phyloP scores from a whole-genome alignment of 139 green algal species.

The Monoraphidium neglectum region DNA sequence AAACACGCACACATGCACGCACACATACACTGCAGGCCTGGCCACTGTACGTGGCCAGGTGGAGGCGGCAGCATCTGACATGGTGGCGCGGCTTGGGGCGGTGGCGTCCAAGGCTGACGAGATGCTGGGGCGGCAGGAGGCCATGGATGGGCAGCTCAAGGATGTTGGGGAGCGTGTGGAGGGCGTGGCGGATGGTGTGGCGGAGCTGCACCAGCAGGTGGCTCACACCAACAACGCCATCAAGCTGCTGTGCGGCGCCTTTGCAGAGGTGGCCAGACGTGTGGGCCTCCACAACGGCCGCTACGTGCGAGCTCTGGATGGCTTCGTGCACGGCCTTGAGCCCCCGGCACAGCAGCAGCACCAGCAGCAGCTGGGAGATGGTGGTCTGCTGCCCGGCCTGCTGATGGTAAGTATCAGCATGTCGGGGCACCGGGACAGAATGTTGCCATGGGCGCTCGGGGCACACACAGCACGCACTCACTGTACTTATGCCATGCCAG shows the following conservation, averaged over 20 bases:
- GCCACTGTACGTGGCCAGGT: conserved; percentile 11
- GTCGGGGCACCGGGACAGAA: too few species aligned
- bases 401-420: too few species aligned
- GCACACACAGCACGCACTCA: too few species aligned
- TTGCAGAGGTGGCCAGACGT: conserved; percentile 31
- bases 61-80: conserved; percentile 5
- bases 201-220: conserved; percentile 5
- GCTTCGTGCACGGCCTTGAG: conserved; percentile 14
- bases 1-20: too few species aligned
- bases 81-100: conserved; percentile 13
- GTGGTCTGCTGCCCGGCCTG: too few species aligned
- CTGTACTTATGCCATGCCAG: too few species aligned
- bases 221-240: conserved; percentile 35
- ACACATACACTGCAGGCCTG: conserved; percentile 22
- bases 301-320: conserved; percentile 23
- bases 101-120: conserved; percentile 28
- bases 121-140: conserved; percentile 25
- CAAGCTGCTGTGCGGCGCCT: conserved; percentile 24
- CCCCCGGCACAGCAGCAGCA: too few species aligned
- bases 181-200: not conserved
- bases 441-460: too few species aligned
- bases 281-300: conserved; percentile 27
- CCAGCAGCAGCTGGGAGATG: too few species aligned
- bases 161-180: conserved; percentile 14
- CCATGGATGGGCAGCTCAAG: conserved; percentile 19